phyloP scores from a whole-genome alignment of 2,329 filamentous ascomycete genomes.

The Monosporascus sp. region DNA sequence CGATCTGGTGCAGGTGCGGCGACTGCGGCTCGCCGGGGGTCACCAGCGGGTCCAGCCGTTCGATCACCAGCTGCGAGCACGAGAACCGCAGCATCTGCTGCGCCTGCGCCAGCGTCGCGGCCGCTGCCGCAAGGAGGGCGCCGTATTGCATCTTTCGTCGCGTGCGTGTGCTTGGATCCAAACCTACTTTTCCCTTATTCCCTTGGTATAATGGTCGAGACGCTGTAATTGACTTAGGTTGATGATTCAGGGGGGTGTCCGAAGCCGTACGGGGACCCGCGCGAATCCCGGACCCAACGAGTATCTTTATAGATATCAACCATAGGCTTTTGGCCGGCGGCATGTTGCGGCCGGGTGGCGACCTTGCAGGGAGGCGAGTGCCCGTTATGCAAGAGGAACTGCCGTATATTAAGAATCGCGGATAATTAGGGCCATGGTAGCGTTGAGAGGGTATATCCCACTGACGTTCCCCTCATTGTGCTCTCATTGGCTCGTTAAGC shows the following conservation, averaged over 20 bases:
- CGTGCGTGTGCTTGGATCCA: neutral
- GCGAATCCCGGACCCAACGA: no score
- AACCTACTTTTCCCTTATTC: neutral
- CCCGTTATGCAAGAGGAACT: neutral
- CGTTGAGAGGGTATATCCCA: neutral
- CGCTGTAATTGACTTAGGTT: no score
- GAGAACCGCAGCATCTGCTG: constrained; percentile 24
- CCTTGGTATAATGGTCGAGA: neutral
- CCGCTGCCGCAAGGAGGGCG: constrained; percentile 3
- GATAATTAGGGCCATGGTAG: neutral
- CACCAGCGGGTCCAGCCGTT: constrained; percentile 17
- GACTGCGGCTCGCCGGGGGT: constrained; percentile 36
- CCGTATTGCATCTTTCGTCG: constrained; percentile 6
- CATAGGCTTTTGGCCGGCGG: no score
- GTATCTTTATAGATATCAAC: no score
- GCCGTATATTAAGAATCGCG: neutral
- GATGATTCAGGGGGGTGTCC: no score
- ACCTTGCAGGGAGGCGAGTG: no score
- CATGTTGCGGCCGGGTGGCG: no score
- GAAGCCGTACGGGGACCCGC: no score
- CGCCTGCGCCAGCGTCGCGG: constrained; percentile 5
- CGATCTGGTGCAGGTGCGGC: constrained; percentile 47
- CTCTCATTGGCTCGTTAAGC: neutral
- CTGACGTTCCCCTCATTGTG: neutral
- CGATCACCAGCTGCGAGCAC: constrained; percentile 44